Evolutionary conservation across 2,329 filamentous ascomycete species (phyloP), one percentile per base, ranked within the genome.

Genomic region (Venturia nashicola): DNA sequence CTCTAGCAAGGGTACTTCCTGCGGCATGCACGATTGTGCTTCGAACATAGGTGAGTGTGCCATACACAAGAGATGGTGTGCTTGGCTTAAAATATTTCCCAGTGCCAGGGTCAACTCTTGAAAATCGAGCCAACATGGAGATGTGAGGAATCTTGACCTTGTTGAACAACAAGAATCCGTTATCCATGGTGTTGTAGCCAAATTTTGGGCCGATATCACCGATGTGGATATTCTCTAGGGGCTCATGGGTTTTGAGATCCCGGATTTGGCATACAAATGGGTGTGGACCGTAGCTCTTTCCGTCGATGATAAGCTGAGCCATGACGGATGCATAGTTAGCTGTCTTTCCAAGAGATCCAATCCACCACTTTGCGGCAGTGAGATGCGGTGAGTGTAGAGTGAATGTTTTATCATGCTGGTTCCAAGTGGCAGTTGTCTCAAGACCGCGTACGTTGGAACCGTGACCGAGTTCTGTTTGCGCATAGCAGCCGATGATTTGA

Each of bases 341-440:
- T 2, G 86, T 86, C 69, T 86, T 82, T 62, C 89, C 89, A 2
- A 92, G 80, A 12, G 87, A 89, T 1, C 89, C 89, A 69, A 91
- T 91, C 89, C 89, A 92, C 88, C 88, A 93, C 72, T 93, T 93
- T 40, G 86, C 87, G 0, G 88, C 83, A 1, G 89, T 91, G 64
- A 91, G 78, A 66, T 84, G 80, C 11, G 89, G 89, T 0, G 87
- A 90, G 74, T 91, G 85, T 46, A 92, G 79, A 14, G 80, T 86
- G 70, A 92, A 91, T 2, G 86, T 90, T 79, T 89, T 87, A 73
- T 90, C 86, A 5, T 85, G 77, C 0, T 83, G 77, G 70, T 89
- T 87, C 87, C 87, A 91, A 0, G 84, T 90, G 0, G 87, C 87
- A 0, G 83, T 87, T 0, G 86, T 89, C 75, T 90, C 86, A 11